Evolutionary conservation across 2,329 filamentous ascomycete genomes (phyloP).

Genomic region (Fusarium redolens): DNA sequence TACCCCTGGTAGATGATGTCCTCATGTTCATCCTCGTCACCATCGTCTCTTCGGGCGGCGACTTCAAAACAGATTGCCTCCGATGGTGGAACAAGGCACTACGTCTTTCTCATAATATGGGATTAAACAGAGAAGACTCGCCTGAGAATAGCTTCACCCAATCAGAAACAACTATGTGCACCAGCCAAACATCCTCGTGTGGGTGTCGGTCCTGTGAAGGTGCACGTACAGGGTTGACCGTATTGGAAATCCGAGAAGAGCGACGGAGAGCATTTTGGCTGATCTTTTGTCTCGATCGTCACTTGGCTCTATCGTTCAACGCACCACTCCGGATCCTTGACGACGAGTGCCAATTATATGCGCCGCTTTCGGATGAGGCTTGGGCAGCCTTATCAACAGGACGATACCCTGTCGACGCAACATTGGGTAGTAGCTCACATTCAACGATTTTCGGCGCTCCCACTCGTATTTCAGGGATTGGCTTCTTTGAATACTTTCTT

Average conservation of each 20-base stretch:
- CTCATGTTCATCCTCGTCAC: conserved; percentile 1
- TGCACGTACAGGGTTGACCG: neutral
- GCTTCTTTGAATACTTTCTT: neutral
- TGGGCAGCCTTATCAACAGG: neutral
- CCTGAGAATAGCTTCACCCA: neutral
- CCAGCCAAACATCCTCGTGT: neutral
- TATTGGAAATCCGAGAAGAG: neutral
- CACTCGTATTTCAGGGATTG: neutral
- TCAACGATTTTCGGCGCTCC: neutral
- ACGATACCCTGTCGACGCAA: rapidly evolving
- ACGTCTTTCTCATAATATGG: neutral
- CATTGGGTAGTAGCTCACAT: neutral
- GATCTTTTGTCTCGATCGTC: neutral
- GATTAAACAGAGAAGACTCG: neutral
- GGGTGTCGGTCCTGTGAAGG: neutral
- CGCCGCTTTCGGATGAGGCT: neutral
- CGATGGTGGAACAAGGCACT: neutral
- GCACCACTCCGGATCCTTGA: neutral
- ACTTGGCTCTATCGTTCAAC: neutral
- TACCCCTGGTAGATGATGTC: neutral
- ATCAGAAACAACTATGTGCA: neutral
- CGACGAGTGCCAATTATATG: neutral
- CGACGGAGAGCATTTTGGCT: neutral
- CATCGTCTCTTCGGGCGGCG: neutral
- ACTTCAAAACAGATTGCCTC: neutral